Evolutionary conservation across 1,139 yeast genomes (phyloP).

Genomic region (Lizanozyma gosingica): DNA sequence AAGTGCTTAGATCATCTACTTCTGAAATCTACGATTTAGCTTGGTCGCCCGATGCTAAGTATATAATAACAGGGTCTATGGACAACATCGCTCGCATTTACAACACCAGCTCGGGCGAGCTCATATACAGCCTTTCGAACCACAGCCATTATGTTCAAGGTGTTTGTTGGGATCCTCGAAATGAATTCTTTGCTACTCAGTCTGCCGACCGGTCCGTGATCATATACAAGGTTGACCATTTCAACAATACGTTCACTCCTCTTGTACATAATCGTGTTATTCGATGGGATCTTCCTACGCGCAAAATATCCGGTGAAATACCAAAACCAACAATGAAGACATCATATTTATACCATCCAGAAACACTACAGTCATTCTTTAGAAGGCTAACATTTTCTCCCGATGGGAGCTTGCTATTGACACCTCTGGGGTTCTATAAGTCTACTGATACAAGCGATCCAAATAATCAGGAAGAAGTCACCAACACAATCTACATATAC

Average conservation of each 20-base stretch:
- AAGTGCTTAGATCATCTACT: slow-evolving; percentile 48
- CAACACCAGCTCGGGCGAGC: slow-evolving; percentile 46
- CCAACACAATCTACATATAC: slow-evolving; percentile 70
- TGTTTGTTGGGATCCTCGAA: slow-evolving; percentile 86
- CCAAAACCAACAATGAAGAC: slow-evolving; percentile 16
- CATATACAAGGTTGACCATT: slow-evolving; percentile 29
- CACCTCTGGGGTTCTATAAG: slow-evolving; percentile 74
- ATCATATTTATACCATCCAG: slow-evolving; percentile 36
- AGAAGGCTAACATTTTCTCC: slow-evolving; percentile 80
- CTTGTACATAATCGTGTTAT: not conserved
- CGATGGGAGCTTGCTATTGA: slow-evolving; percentile 72
- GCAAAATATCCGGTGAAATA: slow-evolving; percentile 17
- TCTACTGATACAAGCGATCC: slow-evolving; percentile 7
- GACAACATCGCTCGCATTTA: slow-evolving; percentile 75
- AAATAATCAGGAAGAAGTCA: slow-evolving; percentile 19
- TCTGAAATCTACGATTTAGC: slow-evolving; percentile 83
- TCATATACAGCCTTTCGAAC: slow-evolving; percentile 56
- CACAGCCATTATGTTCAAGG: slow-evolving; percentile 94
- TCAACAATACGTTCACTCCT: not conserved
- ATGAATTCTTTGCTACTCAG: slow-evolving; percentile 73
- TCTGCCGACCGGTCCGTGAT: slow-evolving; percentile 82
- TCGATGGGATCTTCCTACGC: not conserved
- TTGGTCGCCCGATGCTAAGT: slow-evolving; percentile 82
- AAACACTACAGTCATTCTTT: slow-evolving; percentile 82
- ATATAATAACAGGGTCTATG: slow-evolving; percentile 83